A percentile compares a stretch with the other conserved stretches of the same genome.
phyloP scores from a whole-genome alignment of 306 rosid genomes.

The Neltuma alba region DNA sequence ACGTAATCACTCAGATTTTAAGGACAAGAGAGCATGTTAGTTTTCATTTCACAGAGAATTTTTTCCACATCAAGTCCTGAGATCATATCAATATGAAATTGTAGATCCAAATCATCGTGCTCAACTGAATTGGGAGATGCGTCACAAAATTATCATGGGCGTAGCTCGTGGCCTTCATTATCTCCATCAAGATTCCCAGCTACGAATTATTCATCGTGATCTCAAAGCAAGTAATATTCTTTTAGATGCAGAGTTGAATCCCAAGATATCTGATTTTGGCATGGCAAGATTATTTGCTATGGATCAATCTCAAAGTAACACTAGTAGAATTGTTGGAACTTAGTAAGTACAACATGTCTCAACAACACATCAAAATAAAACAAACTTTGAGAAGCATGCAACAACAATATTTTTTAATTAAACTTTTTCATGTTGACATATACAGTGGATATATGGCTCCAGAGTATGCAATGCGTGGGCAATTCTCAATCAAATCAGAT shows the following conservation, averaged over 20 bases:
- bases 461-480: neutral
- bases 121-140: conserved; percentile 36
- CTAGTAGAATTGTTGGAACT: conserved; percentile 50
- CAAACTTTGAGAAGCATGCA: neutral
- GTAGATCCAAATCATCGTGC: neutral
- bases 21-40: too few species aligned
- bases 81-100: too few species aligned
- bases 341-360: conserved; percentile 43
- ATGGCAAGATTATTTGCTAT: conserved; percentile 45
- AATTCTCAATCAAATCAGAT: neutral
- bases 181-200: conserved; percentile 55
- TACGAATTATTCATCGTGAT: conserved; percentile 59
- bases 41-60: too few species aligned
- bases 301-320: conserved; percentile 39
- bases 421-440: neutral
- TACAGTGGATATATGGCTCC: neutral
- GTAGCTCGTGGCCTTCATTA: conserved; percentile 49
- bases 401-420: neutral
- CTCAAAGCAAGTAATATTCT: conserved; percentile 59
- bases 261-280: conserved; percentile 64
- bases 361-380: neutral
- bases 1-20: too few species aligned
- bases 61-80: too few species aligned
- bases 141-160: conserved; percentile 41
- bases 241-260: conserved; percentile 44